Base-by-base conservation (phyloP, 2,329 filamentous ascomycete species). In the Exophiala sp. region DNA sequence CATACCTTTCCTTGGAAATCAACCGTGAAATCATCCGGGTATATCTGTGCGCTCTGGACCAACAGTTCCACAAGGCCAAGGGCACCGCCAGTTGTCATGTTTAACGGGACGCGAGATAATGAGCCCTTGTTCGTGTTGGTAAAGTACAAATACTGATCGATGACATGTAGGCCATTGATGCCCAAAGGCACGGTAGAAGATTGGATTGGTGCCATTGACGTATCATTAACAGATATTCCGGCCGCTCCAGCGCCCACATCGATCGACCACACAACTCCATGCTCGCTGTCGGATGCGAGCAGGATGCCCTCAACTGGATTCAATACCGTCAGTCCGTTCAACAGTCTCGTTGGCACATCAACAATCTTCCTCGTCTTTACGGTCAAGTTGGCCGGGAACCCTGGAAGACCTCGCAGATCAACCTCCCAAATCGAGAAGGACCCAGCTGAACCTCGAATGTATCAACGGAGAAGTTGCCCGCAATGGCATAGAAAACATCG, bases 151-250 rank as follows among this genome's bases (percentile, higher is more conserved):
- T 59, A 60, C 2, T 33, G 29, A 6, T 52, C 53, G 10, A 47
- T 45, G 7, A 63, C 43, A 12, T 56, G 52, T 12, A 68, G 9
- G 3, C 63, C 65, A 41, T 67, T 66, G 44, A 67, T 62, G 3
- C 66, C 65, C 5, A 65, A 21, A 1, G 50, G 38, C 41, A 58
- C 50, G 5, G 54, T 34, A 11, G 18, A 6, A 16, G 29, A 24
- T 40, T 36, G 47, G n/a, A 29, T 29, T 24, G 55, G 51, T 18
- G 57, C 52, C 51, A 62, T 52, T 6, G 50, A 42, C 4, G 56
- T 46, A 38, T 59, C 48, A 6, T 43, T 35, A 38, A 61, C 36
- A 3, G 36, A 50, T 33, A 59, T 50, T 42, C 12, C 21, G 21
- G 40, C 41, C 8, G 33, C 18, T 35, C 58, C 55, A 2, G 52